phyloP scores from a whole-genome alignment of 2,329 filamentous ascomycete genomes.

The Cladosporium velox region DNA sequence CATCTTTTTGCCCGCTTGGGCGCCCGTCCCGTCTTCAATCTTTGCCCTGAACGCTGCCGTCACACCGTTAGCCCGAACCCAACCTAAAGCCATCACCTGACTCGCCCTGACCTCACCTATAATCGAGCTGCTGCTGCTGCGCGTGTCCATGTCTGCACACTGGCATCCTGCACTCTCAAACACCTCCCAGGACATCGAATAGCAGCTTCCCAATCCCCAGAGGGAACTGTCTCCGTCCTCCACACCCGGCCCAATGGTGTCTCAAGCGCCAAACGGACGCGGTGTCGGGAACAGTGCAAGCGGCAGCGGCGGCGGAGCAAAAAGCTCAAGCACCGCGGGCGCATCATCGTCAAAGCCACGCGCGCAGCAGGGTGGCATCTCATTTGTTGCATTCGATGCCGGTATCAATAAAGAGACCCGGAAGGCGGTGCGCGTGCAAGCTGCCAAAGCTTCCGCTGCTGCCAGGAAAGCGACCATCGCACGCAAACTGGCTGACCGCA shows the following conservation, averaged over 20 bases:
- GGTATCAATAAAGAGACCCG: slow-evolving; percentile 27
- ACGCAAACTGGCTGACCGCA: slow-evolving; percentile 20
- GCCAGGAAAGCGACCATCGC: slow-evolving; percentile 29
- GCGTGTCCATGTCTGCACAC: slow-evolving; percentile 1
- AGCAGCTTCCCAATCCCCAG: background rate
- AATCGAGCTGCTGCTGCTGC: background rate
- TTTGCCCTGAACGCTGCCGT: background rate
- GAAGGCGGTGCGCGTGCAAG: slow-evolving; percentile 28
- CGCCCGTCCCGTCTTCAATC: background rate
- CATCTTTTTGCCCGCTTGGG: background rate
- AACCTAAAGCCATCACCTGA: background rate
- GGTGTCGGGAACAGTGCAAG: background rate
- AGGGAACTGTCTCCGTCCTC: background rate
- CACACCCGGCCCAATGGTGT: background rate
- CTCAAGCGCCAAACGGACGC: background rate
- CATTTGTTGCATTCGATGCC: slow-evolving; percentile 30
- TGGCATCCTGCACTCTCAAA: background rate
- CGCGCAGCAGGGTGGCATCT: slow-evolving; percentile 14
- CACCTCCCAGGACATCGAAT: background rate
- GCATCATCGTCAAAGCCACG: slow-evolving; percentile 2
- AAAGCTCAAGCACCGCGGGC: background rate
- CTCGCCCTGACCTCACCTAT: slow-evolving; percentile 9
- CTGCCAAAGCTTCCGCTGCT: slow-evolving; percentile 25
- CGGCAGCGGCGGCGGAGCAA: background rate
- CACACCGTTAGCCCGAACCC: background rate